Evolutionary conservation across 768 basidiomycete genomes (phyloP).

Genomic region (Rhodotorula taiwanensis): DNA sequence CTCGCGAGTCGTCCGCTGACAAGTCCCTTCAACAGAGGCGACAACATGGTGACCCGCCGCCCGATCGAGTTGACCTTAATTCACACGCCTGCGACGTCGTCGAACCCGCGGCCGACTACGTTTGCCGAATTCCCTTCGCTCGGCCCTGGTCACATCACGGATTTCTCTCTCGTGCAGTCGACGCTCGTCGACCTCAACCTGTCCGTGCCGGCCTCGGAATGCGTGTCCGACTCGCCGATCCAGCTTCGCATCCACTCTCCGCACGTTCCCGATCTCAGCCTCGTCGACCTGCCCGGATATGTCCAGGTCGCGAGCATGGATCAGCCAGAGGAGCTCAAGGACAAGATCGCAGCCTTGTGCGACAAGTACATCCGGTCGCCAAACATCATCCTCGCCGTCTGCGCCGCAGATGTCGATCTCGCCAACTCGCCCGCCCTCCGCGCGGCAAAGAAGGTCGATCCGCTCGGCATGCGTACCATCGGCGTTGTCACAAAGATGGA

Average conservation of each 20-base stretch:
- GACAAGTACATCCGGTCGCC: slow-evolving; percentile 98
- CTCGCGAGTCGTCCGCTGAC: no score
- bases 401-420: slow-evolving; percentile 95
- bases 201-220: slow-evolving; percentile 79
- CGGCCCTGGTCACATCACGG: slow-evolving; percentile 72
- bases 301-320: slow-evolving; percentile 90
- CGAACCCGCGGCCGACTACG: slow-evolving; percentile 56
- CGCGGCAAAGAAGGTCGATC: slow-evolving; percentile 88
- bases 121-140: slow-evolving; percentile 92
- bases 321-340: slow-evolving; percentile 88
- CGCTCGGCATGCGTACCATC: slow-evolving; percentile 87
- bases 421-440: slow-evolving; percentile 94
- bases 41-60: slow-evolving; percentile 98
- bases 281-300: slow-evolving; percentile 96
- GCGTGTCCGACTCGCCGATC: slow-evolving; percentile 89
- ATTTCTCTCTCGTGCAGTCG: slow-evolving; percentile 85
- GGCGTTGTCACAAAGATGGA: slow-evolving; percentile 99
- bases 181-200: slow-evolving; percentile 91
- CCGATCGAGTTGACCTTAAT: slow-evolving; percentile 97
- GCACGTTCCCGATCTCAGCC: slow-evolving; percentile 89
- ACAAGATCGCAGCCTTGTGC: slow-evolving; percentile 80
- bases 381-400: slow-evolving; percentile 98
- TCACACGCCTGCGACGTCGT: slow-evolving; percentile 66
- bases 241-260: slow-evolving; percentile 95
- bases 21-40: slow-evolving; percentile 59